Base-by-base conservation (phyloP, 1,139 yeast genomes). In the Zygoascus hellenicus region DNA sequence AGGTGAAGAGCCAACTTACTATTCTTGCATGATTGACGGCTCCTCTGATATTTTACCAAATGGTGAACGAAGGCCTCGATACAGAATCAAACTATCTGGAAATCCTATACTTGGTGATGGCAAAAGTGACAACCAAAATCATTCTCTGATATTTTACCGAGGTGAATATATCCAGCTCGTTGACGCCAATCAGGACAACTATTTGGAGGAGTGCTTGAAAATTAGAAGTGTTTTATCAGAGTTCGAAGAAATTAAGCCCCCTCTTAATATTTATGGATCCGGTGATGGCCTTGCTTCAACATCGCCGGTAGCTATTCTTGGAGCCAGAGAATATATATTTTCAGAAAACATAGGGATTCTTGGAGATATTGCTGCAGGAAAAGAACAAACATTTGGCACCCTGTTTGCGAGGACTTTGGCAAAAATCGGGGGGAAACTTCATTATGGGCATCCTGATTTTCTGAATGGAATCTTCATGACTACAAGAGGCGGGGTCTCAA, bases 351-450 rank as follows among this genome's bases (percentile, higher is more conserved):
- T 83, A 48, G 96, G 96, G 5, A 81, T 87, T 2, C 67, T 88
- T 17, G 96, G 96, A 1, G 96, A 88, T 64, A 82, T 88, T 48
- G 95, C 96, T 0, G 96, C 96, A 1, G 95, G 95, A 0, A 88
- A 88, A 59, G 96, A 88, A 59, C 95, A 88, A 61, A 88, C 96
- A 0, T 88, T 88, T 70, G 96, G 96, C 0, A 88, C 96, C 0
- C 68, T 88, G 48, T 88, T 87, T 70, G 90, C 96, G 0, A 71
- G 96, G 54, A 85, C 96, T 0, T 67, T 88, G 55, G 90, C 95
- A 0, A 84, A 82, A 53, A 80, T 88, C 53, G 95, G 96, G 0
- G 95, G 94, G 0, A 88, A 88, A 61, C 67, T 88, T 35, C 96
- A 88, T 60, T 88, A 88, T 65, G 96, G 96, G 0, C 96, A 88